Base-by-base conservation (phyloP, 352 stramenopile species). In the Hyaloperonospora arabidopsidis region DNA sequence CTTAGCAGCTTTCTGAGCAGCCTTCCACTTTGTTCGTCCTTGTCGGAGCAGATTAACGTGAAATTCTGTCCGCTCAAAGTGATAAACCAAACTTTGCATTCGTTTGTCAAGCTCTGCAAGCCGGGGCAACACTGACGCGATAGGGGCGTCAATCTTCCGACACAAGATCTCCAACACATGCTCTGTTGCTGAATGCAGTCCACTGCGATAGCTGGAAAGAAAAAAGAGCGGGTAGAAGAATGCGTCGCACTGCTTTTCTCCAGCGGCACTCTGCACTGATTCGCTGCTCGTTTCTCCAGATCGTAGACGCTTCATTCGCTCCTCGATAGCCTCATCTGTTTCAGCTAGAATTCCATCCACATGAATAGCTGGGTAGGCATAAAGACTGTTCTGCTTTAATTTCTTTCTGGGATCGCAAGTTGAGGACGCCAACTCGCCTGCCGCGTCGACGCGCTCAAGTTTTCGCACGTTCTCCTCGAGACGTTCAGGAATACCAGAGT, bases 121-220 rank as follows among this genome's bases (percentile, higher is more conserved):
- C 32, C 55, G 54, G 0, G 35, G 48, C 17, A 89, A 40, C 18
- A 89, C 68, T 4, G 61, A 45, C 2, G 52, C 63, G 17, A 87
- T 80, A 2, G 80, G 68, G 10, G 57, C 47, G 48, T 87, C 67
- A 15, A 89, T 70, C 65, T 91, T 85, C 45, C 77, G 67, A 40
- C 66, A 78, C 29, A 91, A 43, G 25, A 87, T 36, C 50, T 79
- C 68, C n/a, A 91, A 51, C 35, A 84, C 61, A 45, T 72, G 62
- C 60, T 89, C 78, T 40, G 77, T 86, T 17, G 67, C 71, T 23
- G 70, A 52, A 61, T 87, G 80, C n/a, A 84, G 38, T 2, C 36
- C 47, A 57, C 45, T 55, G 22, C 51, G 54, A 39, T 38, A 21
- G 6, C 23, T 38, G 32, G 23, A 23, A 17, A 29, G 11, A 29